A percentile compares a stretch with the other conserved stretches of the same genome.
Conservation (phyloP, 2,329 filamentous ascomycete species). For the Sodiomyces alkalinus region DNA sequence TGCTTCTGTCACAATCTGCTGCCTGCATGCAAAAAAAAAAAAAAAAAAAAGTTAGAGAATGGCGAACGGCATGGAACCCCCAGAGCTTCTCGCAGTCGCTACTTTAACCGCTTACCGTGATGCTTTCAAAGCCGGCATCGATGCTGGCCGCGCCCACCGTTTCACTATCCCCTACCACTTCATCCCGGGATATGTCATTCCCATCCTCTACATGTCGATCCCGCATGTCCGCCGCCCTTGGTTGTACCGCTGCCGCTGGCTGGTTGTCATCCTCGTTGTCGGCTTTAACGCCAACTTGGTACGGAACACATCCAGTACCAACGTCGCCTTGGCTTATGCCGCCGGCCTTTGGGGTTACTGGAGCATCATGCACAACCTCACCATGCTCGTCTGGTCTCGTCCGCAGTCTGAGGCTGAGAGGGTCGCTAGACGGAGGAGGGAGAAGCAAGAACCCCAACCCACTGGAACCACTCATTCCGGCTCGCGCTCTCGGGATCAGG, state of each 20-base stretch:
- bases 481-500: too few species aligned
- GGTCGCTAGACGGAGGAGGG: slow-evolving; percentile 21
- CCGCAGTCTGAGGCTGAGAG: slow-evolving; percentile 43
- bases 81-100: slow-evolving; percentile 6
- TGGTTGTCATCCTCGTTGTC: slow-evolving; percentile 27
- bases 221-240: slow-evolving; percentile 34
- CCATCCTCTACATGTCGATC: slow-evolving; percentile 38
- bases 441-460: neutral
- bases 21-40: too few species aligned
- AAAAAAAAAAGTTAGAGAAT: neutral
- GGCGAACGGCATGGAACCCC: neutral
- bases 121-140: slow-evolving; percentile 19
- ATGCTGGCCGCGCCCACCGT: slow-evolving; percentile 25
- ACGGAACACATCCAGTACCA: slow-evolving; percentile 29
- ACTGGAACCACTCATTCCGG: too few species aligned
- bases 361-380: slow-evolving; percentile 32
- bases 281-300: slow-evolving; percentile 28
- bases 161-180: slow-evolving; percentile 37
- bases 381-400: slow-evolving; percentile 35
- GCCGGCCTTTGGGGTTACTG: slow-evolving; percentile 34
- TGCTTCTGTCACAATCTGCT: neutral
- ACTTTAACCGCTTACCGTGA: slow-evolving; percentile 17
- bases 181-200: slow-evolving; percentile 30
- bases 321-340: slow-evolving; percentile 33
- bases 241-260: slow-evolving; percentile 34